phyloP scores from a whole-genome alignment of 805 yeast species.

The Maudiozyma serrabonitensis region DNA sequence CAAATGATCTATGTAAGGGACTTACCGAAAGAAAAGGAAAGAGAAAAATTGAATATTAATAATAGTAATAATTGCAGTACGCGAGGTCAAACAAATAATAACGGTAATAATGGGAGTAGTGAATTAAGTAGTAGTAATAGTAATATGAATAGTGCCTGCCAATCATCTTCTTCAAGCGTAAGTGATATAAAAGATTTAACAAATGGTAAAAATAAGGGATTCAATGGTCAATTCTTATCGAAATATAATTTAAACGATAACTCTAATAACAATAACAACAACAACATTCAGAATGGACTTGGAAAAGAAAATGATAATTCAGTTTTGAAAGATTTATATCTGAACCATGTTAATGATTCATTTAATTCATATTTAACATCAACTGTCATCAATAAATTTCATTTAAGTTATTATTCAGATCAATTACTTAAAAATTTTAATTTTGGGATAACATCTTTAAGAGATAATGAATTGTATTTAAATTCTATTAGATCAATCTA shows the following conservation, averaged over 20 bases:
- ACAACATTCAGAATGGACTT: too few relatives aligned
- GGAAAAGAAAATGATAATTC: background rate
- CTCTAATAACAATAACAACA: too few relatives aligned
- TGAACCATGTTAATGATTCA: background rate
- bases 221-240: too few relatives aligned
- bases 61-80: background rate
- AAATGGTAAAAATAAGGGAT: too few relatives aligned
- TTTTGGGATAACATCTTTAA: background rate
- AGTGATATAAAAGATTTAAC: background rate
- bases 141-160: too few relatives aligned
- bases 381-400: background rate
- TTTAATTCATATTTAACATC: background rate
- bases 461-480: background rate
- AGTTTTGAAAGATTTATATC: background rate
- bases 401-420: background rate
- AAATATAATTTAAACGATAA: too few relatives aligned
- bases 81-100: background rate
- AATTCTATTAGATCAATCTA: background rate
- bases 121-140: background rate
- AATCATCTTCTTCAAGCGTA: background rate
- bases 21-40: background rate
- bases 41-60: background rate
- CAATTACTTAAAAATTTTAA: constrained; percentile 1
- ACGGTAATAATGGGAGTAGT: background rate
- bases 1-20: constrained; percentile 2